Conservation (phyloP, 306 rosid genomes). For the Glycyrrhiza uralensis region DNA sequence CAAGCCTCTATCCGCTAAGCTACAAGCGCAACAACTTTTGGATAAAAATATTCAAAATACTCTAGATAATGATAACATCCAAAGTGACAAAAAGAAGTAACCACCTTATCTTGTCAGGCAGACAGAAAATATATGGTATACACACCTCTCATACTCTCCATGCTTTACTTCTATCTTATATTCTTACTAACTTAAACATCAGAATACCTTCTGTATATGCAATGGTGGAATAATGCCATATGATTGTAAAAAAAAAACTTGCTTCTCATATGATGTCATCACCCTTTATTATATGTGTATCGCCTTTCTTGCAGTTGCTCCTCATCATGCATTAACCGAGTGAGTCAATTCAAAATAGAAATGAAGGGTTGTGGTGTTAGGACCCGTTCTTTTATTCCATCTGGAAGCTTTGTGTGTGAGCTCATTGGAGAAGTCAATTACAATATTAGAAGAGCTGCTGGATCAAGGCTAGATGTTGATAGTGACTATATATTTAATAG, state of each 20-base stretch:
- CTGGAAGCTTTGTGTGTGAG: conserved; percentile 44
- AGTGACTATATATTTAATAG: neutral
- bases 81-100: too few species aligned
- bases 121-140: too few species aligned
- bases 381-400: conserved; percentile 36
- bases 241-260: neutral
- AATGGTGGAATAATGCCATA: conserved; percentile 29
- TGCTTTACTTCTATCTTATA: too few species aligned
- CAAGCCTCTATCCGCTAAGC: too few species aligned
- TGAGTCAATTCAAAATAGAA: conserved; percentile 27
- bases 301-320: conserved; percentile 36
- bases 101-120: too few species aligned
- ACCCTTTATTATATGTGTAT: conserved; percentile 32
- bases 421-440: conserved; percentile 33
- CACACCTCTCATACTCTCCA: too few species aligned
- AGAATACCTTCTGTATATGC: too few species aligned
- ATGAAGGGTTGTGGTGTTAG: conserved; percentile 48
- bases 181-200: too few species aligned
- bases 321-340: conserved; percentile 33
- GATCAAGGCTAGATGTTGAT: neutral
- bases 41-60: too few species aligned
- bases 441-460: neutral
- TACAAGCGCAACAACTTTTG: too few species aligned
- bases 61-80: too few species aligned
- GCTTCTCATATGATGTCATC: neutral